Percentiles rank a stretch among this genome's conserved stretches.
phyloP scores from a whole-genome alignment of 176 grass and related monocot species.

The Hsuehochloa calcarea region DNA sequence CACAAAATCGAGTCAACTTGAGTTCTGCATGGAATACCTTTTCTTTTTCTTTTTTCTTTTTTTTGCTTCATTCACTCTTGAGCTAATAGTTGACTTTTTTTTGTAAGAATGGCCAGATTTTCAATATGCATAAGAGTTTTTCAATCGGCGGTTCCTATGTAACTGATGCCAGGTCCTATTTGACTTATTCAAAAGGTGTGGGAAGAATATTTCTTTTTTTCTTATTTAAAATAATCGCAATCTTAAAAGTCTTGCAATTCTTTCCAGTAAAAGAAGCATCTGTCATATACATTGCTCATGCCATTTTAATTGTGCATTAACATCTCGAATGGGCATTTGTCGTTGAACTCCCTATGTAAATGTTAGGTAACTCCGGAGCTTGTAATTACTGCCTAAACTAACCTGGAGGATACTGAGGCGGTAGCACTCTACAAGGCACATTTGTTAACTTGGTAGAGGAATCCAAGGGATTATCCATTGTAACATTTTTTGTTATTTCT shows the following conservation, averaged over 20 bases:
- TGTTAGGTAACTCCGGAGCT: conserved; percentile 34
- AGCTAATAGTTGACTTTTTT: neutral
- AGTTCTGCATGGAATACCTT: neutral
- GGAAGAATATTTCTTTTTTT: no score
- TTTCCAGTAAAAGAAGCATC: no score
- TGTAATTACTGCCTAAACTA: conserved; percentile 39
- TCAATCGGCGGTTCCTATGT: neutral
- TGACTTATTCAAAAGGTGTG: neutral
- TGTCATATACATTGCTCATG: neutral
- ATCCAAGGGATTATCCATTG: no score
- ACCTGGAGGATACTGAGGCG: conserved; percentile 9
- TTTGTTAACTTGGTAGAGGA: no score
- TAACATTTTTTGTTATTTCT: no score
- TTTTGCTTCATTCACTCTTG: neutral
- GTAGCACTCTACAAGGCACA: neutral
- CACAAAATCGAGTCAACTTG: neutral
- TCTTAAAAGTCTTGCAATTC: no score
- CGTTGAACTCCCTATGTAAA: neutral
- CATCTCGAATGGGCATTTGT: neutral
- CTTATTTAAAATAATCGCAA: no score
- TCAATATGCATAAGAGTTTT: conserved; percentile 9
- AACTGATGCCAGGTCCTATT: neutral
- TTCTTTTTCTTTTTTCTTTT: no score
- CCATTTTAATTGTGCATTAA: neutral
- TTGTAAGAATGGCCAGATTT: neutral